Base-by-base conservation (phyloP, 2,329 filamentous ascomycete species). In the Malbranchea zuffiana region DNA sequence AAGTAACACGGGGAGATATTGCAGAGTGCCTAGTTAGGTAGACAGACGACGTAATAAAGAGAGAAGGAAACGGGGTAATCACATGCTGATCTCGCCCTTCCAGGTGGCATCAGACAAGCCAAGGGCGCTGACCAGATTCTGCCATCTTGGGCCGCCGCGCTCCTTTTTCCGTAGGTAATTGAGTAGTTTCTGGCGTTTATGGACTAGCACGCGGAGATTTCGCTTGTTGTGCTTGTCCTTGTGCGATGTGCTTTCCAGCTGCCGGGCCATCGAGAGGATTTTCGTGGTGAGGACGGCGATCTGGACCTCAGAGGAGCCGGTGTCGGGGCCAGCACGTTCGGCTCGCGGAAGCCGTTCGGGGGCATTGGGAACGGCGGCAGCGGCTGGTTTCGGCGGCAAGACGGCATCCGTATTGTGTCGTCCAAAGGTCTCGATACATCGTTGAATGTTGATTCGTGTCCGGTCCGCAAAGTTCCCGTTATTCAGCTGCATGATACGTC, bases 221-320 rank as follows among this genome's bases (percentile, higher is more conserved):
- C 87, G 73, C 74, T 92, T 94, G 66, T 95, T 95, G 57, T 85
- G 75, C 68, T 92, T 94, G 57, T 98, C 90, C 57, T 80, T 85
- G 59, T 81, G 75, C 4, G 80, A 83, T 48, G 76, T 72, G 27
- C 66, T 69, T 52, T 80, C 71, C 35, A 94, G 62, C 47, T 80
- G 78, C 48, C 81, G 71, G 11, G 82, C 79, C 33, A 98, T 60
- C 16, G 80, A 78, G 45, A 84, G 72, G 56, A 98, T 98, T 71
- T 95, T 96, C 40, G 85, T 75, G 3, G 90, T 98, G 57, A 98
- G 62, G 50, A 98, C 92, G 30, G 86, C 87, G 47, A 92, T 85
- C 67, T 98, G 90, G n/a, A 98, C 92, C 63, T 98, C 90, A 5
- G 84, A 84, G 50, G 84, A 93, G 23, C 90, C 90, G 1, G 88